Base-by-base conservation (phyloP, 2,329 filamentous ascomycete species). In the Pyricularia grisea region DNA sequence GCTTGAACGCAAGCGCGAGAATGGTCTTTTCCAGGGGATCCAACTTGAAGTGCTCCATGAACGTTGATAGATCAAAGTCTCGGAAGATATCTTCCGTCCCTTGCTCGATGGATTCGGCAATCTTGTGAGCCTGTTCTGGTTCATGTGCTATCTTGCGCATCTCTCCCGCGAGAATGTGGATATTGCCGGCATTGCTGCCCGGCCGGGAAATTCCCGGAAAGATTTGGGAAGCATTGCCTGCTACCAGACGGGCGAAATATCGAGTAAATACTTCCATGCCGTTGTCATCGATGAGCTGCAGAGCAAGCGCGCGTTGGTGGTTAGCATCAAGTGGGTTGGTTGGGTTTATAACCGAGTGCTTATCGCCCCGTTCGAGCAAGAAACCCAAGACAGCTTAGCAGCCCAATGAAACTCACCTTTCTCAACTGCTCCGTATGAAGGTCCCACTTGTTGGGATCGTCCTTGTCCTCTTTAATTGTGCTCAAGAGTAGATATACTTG, bases 191-290 rank as follows among this genome's bases (percentile, higher is more conserved):
- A 79, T 91, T 92, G 72, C 92, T 86, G 72, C 88, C 87, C 69
- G 88, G 87, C 79, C 93, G 87, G 75, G 88, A 92, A 68, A 90
- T 84, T 72, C 91, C 89, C 67, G 93, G 90, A 78, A 98, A 98
- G 78, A 99, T 95, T 76, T 95, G 90, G 72, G 90, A 84, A 75
- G 94, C 93, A 88, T 97, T 97, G 81, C 90, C 90, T 80, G 91
- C 91, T 77, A 99, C 88, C 78, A 98, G 85, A 80, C 94, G 92
- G 80, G 93, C 90, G 81, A 99, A 97, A 80, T 95, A 97, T 84
- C 94, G 96, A 71, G 92, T 90, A 79, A 94, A 97, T 78, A 97
- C 93, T 85, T 99, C 96, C 94, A 99, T 99, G 78, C 94, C 94
- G 93, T 97, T 90, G 76, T 94, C 94, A 88, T 97, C 90, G 82